Evolutionary conservation across 1,139 yeast species (phyloP).

Genomic region (Suzukiozyma palmioleophila): DNA sequence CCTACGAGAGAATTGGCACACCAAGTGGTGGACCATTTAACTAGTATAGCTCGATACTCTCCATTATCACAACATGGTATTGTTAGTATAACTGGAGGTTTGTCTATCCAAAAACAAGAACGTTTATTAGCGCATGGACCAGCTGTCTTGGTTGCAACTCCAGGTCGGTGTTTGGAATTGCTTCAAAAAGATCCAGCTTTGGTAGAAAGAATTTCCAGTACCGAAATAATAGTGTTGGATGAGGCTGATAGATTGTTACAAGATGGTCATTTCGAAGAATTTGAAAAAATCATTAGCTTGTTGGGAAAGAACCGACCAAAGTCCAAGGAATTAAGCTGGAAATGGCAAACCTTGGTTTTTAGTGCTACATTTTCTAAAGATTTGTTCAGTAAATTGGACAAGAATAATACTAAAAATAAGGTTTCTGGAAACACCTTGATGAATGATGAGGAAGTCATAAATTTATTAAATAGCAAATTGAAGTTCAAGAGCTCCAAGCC

Average conservation of each 20-base stretch:
- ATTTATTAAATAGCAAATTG: slow-evolving; percentile 53
- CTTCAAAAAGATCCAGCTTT: slow-evolving; percentile 58
- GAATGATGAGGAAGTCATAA: slow-evolving; percentile 51
- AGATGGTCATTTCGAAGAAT: slow-evolving; percentile 94
- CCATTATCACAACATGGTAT: slow-evolving; percentile 56
- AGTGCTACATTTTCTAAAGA: slow-evolving; percentile 92
- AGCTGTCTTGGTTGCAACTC: slow-evolving; percentile 87
- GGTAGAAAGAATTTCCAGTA: slow-evolving; percentile 52
- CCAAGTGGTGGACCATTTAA: slow-evolving; percentile 82
- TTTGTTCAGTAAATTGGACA: slow-evolving; percentile 68
- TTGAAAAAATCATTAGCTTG: slow-evolving; percentile 74
- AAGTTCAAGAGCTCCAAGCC: slow-evolving; percentile 59
- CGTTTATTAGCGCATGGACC: slow-evolving; percentile 72
- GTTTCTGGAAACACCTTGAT: slow-evolving; percentile 31
- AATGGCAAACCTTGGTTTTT: slow-evolving; percentile 89
- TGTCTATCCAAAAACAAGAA: slow-evolving; percentile 89
- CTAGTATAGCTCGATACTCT: slow-evolving; percentile 54
- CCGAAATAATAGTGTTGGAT: slow-evolving; percentile 77
- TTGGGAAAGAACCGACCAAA: slow-evolving; percentile 37
- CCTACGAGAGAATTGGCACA: slow-evolving; percentile 97
- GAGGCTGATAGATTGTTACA: slow-evolving; percentile 97
- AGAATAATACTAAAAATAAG: slow-evolving; percentile 27
- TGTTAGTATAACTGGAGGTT: slow-evolving; percentile 88
- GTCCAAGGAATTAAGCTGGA: slow-evolving; percentile 25
- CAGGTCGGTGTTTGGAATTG: slow-evolving; percentile 87